phyloP scores from a whole-genome alignment of 345 rosid genomes.

The Cardiospermum halicacabum region DNA sequence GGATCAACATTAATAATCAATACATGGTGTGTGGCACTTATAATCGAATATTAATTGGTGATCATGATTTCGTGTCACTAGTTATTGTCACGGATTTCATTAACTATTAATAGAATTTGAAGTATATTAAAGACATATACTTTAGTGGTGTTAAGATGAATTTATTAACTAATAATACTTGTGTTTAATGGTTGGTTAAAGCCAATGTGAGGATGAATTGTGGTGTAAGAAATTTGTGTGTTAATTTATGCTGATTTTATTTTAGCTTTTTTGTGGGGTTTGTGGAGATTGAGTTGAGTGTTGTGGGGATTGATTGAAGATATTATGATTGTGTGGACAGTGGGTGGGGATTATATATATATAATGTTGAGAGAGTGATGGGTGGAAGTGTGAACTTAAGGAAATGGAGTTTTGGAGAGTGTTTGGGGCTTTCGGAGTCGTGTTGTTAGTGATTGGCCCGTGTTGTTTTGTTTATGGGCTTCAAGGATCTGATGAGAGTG shows the following conservation, averaged over 20 bases:
- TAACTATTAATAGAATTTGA: not conserved
- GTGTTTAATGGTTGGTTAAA: constrained; percentile 8
- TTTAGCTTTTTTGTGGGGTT: constrained; percentile 13
- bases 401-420: constrained; percentile 19
- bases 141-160: too few species aligned
- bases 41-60: too few species aligned
- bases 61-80: too few species aligned
- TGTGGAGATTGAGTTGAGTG: constrained; percentile 9
- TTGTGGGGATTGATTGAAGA: constrained; percentile 24
- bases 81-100: not conserved
- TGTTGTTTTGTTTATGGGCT: constrained; percentile 31
- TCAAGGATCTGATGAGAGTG: constrained; percentile 24
- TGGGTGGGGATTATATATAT: too few species aligned
- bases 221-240: constrained; percentile 19
- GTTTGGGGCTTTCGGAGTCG: constrained; percentile 15
- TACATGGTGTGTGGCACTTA: not conserved
- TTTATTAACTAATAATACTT: too few species aligned
- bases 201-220: constrained; percentile 37
- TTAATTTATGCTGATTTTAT: not conserved
- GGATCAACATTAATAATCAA: not conserved
- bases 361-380: constrained; percentile 2
- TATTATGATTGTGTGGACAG: not conserved
- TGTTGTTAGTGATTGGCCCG: constrained; percentile 17
- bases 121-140: too few species aligned
- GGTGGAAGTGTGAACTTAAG: constrained; percentile 4